These are phyloP conservation scores for Sporothrix globosa DNA, from an alignment of 2,329 filamentous ascomycete genomes.

Conservation along the genomic window DNA sequence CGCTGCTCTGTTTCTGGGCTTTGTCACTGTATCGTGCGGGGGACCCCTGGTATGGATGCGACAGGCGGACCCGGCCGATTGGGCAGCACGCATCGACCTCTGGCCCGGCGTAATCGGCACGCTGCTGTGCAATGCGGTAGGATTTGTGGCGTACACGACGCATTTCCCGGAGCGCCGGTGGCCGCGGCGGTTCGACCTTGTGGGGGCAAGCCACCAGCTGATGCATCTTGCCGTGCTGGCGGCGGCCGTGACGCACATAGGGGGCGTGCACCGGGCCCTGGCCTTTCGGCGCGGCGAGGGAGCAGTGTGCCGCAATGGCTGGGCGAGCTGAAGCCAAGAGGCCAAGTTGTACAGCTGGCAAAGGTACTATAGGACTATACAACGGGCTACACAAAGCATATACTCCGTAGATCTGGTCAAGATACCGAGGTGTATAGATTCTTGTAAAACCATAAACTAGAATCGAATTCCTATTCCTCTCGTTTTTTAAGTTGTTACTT, in stretches of 20 bases:
- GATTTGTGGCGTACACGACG: conserved; percentile 46
- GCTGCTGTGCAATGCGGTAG: conserved; percentile 46
- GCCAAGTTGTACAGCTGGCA: not conserved
- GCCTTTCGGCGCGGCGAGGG: conserved; percentile 21
- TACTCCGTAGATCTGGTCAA: not conserved
- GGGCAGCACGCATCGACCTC: conserved; percentile 46
- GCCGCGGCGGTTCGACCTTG: conserved; percentile 50
- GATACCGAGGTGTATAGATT: not conserved
- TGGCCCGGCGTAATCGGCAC: conserved; percentile 48
- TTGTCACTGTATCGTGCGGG: conserved; percentile 48
- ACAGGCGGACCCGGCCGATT: conserved; percentile 40
- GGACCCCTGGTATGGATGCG: conserved; percentile 48
- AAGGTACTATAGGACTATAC: not conserved
- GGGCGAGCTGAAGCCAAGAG: not conserved
- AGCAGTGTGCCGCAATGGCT: not conserved
- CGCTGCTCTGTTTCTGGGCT: conserved; percentile 47
- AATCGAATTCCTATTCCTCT: not conserved
- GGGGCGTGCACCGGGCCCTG: conserved; percentile 40
- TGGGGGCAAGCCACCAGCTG: conserved; percentile 54
- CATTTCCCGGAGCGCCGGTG: conserved; percentile 52
- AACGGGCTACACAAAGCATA: too few species aligned
- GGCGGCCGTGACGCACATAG: conserved; percentile 46
- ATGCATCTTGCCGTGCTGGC: conserved; percentile 53
- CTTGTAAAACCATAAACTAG: not conserved
- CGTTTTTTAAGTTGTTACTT: not conserved